Evolutionary conservation across 257 asterid genomes (phyloP), one percentile per base, ranked within the genome.

Genomic region (Lithospermum erythrorhizon): DNA sequence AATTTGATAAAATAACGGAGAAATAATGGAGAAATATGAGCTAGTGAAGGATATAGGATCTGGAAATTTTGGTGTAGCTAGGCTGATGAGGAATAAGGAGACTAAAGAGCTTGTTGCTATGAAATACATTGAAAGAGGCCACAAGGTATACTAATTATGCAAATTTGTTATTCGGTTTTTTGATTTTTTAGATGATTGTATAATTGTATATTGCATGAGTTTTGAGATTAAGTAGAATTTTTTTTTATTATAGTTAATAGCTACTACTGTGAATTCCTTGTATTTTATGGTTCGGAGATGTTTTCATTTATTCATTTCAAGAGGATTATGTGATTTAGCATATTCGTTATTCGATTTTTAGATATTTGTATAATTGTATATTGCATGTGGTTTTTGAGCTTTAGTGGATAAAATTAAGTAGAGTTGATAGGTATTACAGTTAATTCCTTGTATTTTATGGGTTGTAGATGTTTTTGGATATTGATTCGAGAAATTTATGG

Each of bases 31-130:
- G 24, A 88, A 83, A 72, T 91, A 91, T 72, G 98, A 91, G 77
- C 98, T 88, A 68, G 95, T 91, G 73, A 91, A 89, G 87, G 97
- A 91, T 80, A 88, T 91, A 73, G 98, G 97, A 32, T 82, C 96
- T 58, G 98, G 98, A 45, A 90, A 90, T 85, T 90, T 90, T 62
- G 97, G 97, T 23, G 96, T 90, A 63, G 97, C 98, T 2, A 87
- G 98, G 91, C 93, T 90, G 22, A 87, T 90, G 98, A 87, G 95
- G 68, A 77, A 91, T 84, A 91, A 86, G 87, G 94, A 82, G 82
- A 91, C 98, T 10, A 91, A 86, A 73, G 98, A 88, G 82, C 97
- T 91, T 48, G 97, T 91, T 69, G 98, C 98, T 23, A 88, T 91
- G 98, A 91, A 91, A 70, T 91, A 88, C 82, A 86, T 91, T 63